phyloP scores from a whole-genome alignment of 495 filamentous ascomycete species.

The Talaromyces thailandensis region DNA sequence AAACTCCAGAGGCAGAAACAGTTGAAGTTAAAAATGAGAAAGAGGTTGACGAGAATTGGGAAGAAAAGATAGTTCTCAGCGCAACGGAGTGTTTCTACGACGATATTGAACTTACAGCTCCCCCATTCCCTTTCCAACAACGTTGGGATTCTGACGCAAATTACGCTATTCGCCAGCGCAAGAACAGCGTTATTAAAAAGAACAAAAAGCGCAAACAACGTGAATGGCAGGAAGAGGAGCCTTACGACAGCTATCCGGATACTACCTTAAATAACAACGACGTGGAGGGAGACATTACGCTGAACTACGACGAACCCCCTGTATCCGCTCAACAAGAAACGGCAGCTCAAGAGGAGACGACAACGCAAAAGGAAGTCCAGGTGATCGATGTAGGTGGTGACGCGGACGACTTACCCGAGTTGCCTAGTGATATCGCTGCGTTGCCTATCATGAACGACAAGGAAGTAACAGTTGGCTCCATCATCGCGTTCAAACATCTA shows the following conservation, averaged over 20 bases:
- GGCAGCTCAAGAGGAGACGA: not conserved
- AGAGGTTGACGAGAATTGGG: constrained; percentile 46
- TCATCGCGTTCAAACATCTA: constrained; percentile 74
- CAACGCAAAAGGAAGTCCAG: not conserved
- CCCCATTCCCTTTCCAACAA: constrained; percentile 85
- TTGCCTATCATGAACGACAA: constrained; percentile 45
- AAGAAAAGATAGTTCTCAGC: constrained; percentile 55
- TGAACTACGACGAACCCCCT: constrained; percentile 43
- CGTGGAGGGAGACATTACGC: constrained; percentile 26
- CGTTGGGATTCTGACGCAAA: constrained; percentile 77
- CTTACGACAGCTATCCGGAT: constrained; percentile 3
- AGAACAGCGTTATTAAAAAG: constrained; percentile 24
- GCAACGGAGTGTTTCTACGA: constrained; percentile 80
- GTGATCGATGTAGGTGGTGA: constrained; percentile 9
- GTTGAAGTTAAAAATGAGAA: constrained; percentile 14
- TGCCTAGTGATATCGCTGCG: constrained; percentile 53
- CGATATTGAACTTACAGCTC: constrained; percentile 62
- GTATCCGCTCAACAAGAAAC: not conserved
- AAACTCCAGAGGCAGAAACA: constrained; percentile 10
- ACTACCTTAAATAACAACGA: constrained; percentile 7
- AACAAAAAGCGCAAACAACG: constrained; percentile 50
- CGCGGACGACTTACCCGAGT: constrained; percentile 50
- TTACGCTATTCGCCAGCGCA: constrained; percentile 27
- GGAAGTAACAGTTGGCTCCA: constrained; percentile 49
- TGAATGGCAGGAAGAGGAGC: constrained; percentile 24